Evolutionary conservation across 306 rosid species (phyloP), one percentile per base, ranked within the genome.

Genomic region (Dalbergia cultrata): DNA sequence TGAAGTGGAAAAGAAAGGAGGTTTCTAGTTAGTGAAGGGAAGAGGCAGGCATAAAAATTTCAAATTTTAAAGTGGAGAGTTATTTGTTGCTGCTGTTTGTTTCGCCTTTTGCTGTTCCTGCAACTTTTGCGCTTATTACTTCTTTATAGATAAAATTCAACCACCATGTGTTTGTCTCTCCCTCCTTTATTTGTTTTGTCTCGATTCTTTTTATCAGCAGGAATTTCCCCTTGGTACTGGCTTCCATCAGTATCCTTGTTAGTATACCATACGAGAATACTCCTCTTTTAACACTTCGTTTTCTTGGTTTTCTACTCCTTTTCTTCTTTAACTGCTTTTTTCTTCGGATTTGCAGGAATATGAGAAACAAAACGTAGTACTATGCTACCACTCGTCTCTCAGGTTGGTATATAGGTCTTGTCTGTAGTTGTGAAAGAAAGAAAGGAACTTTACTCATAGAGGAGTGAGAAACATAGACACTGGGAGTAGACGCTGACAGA

Each of bases 201-300:
- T 26, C 31, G 26, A 26, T 26, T 66, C 74, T 83, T 86, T 80
- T 82, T 77, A 71, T 56, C 86, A 73, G 79, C 85, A 89, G 90
- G 66, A 70, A 80, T 74, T 82, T 80, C 85, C 31, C 61, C 31
- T 26, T 26, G 31, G 31, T 26, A 26, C 31, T 26, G 31, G 31
- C 31, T 26, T 26, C 31, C 31, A 2, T 26, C 2, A 26, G 31
- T 26, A 26, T 26, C 31, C 31, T 26, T 81, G 88, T 86, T 90
- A 84, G 79, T 87, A 91, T 84, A 84, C 90, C 93, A 81, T 96
- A 94, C 98, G 94, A 45, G 94, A 95, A 89, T 87, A 83, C 97
- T 85, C 72, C 89, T 26, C 2, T 89, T 90, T 87, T 83, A 75
- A 80, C 86, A 81, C 89, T 65, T 63, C 66, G 83, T 88, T 88